phyloP scores from a whole-genome alignment of 2,329 filamentous ascomycete genomes.

The Sporothrix protearum region DNA sequence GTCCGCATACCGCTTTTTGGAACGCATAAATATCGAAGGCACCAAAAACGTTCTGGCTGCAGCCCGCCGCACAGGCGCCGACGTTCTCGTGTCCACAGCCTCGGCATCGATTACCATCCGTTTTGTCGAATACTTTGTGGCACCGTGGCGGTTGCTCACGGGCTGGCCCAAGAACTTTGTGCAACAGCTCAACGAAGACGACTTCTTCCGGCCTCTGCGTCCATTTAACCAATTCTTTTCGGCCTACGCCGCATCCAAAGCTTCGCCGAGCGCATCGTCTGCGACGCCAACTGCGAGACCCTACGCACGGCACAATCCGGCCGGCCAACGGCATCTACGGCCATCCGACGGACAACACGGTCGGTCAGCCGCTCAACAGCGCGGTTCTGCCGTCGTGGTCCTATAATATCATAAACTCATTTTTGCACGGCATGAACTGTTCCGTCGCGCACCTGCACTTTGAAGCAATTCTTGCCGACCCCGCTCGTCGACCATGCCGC shows the following conservation, averaged over 20 bases:
- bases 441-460: constrained; percentile 42
- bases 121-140: constrained; percentile 39
- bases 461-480: constrained; percentile 39
- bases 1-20: constrained; percentile 39
- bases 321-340: constrained; percentile 54
- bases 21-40: constrained; percentile 47
- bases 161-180: constrained; percentile 38
- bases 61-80: constrained; percentile 41
- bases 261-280: constrained; percentile 44
- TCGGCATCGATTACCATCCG: constrained; percentile 44
- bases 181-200: constrained; percentile 43
- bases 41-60: constrained; percentile 44
- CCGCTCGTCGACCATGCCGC: constrained; percentile 29
- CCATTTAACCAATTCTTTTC: constrained; percentile 41
- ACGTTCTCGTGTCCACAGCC: constrained; percentile 46
- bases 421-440: constrained; percentile 43
- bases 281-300: constrained; percentile 34
- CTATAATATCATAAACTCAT: constrained; percentile 40
- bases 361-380: constrained; percentile 42
- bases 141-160: constrained; percentile 40
- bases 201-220: constrained; percentile 39
- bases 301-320: constrained; percentile 52
- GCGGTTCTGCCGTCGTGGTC: constrained; percentile 43
- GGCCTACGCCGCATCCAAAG: constrained; percentile 48
- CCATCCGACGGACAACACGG: constrained; percentile 46